phyloP scores from a whole-genome alignment of 2,329 filamentous ascomycete genomes.

The Colletotrichum kahawae region DNA sequence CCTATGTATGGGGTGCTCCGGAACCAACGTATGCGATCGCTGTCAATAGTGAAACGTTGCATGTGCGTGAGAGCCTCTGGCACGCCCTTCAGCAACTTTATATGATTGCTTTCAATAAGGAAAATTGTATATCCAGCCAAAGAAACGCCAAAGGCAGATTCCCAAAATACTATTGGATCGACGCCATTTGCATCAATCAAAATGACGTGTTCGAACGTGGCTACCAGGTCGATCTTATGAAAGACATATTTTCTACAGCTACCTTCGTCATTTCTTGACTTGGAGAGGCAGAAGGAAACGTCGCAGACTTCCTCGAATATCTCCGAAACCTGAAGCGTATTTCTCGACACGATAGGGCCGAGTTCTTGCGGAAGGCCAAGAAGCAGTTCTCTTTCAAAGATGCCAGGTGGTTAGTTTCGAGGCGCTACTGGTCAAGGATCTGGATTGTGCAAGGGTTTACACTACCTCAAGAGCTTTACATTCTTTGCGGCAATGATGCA shows the following conservation, averaged over 20 bases:
- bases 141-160: not conserved
- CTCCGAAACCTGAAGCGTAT: slow-evolving; percentile 26
- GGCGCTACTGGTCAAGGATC: not conserved
- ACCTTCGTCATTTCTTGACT: slow-evolving; percentile 39
- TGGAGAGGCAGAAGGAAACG: slow-evolving; percentile 21
- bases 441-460: slow-evolving; percentile 12
- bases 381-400: not conserved
- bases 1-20: slow-evolving; percentile 28
- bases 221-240: slow-evolving; percentile 43
- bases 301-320: not conserved
- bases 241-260: slow-evolving; percentile 39
- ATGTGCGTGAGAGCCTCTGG: not conserved
- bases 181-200: slow-evolving; percentile 46
- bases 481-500: not conserved
- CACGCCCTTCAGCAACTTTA: not conserved
- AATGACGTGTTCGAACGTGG: slow-evolving; percentile 37
- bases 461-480: not conserved
- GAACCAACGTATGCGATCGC: not conserved
- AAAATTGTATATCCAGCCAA: not conserved
- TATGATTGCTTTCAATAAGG: not conserved
- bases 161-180: slow-evolving; percentile 36
- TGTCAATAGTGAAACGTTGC: not conserved
- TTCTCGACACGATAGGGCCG: slow-evolving; percentile 22
- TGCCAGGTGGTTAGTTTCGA: not conserved
- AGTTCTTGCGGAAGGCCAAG: slow-evolving; percentile 18